Base-by-base conservation (phyloP, 176 grass and related monocot species). In the Hsuehochloa calcarea region DNA sequence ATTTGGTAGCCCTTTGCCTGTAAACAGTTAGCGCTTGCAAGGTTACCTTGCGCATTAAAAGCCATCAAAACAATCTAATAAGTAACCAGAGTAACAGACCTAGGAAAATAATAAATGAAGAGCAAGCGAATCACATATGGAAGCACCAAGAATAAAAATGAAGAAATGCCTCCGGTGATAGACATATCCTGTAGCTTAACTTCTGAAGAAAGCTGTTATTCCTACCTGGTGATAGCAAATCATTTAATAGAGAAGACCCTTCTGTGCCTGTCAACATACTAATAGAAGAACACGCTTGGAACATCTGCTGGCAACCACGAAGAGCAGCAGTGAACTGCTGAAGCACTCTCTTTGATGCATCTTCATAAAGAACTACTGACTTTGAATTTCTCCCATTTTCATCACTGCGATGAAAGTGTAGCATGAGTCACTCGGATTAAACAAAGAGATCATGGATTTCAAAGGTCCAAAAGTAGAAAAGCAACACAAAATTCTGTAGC, bases 341-440 rank as follows among this genome's bases (percentile, higher is more conserved):
- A 88, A 98, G 91, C 83, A 87, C 80, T 85, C 88, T 98, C 81
- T 93, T 98, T 90, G 93, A 83, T 89, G 91, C 91, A 82, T 98
- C 96, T 85, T 98, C 96, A 64, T 98, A 98, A 68, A 95, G 82
- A 90, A 98, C 85, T 74, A 95, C 93, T 70, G 87, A 90, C 58
- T 86, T 90, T 26, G 87, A 90, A 94, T 70, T 90, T 82, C 54
- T 90, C 78, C 82, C 86, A 77, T 82, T 92, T 59, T 77, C 86
- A 80, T 88, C 89, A 72, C 93, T 98, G 67, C 58, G 66, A 46
- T 78, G 45, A 89, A 87, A 46, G 71, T 72, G 55, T 59, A 82
- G 35, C 25, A 88, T 38, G 44, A 82, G 25, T 64, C 43, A 60
- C 56, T 72, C 59, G 59, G 6, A 63, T 35, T 60, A 79, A 54